A percentile compares a stretch with the other conserved stretches of the same genome.
These are phyloP conservation scores for Eucalyptus polybractea DNA, from an alignment of 345 rosid genomes.

Conservation along the genomic window DNA sequence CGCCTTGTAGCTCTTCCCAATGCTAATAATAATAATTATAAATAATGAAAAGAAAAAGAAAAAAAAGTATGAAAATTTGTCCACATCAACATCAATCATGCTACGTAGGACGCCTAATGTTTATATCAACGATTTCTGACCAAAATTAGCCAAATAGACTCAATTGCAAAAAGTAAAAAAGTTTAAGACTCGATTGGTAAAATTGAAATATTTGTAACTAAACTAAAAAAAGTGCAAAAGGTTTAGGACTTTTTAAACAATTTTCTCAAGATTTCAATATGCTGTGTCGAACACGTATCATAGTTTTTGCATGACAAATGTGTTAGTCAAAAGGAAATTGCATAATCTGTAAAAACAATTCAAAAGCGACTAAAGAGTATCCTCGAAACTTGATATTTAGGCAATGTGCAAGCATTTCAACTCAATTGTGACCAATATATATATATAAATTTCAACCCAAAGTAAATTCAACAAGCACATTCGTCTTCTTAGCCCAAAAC, in stretches of 20 bases:
- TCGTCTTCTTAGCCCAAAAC: neutral
- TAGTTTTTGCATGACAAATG: neutral
- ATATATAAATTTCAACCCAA: neutral
- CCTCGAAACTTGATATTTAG: neutral
- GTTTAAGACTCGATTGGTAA: no score
- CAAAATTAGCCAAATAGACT: neutral
- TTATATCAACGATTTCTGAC: rapidly evolving
- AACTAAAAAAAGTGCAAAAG: no score
- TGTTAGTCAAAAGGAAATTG: neutral
- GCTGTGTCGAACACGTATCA: neutral
- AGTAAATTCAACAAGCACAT: neutral
- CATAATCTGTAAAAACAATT: neutral
- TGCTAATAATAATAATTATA: no score
- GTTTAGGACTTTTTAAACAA: no score
- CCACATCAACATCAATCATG: rapidly evolving
- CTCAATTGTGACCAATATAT: no score
- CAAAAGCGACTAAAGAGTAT: neutral
- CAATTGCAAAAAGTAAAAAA: no score
- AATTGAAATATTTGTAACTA: no score
- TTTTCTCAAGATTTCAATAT: no score
- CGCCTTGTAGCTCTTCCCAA: no score
- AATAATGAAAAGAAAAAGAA: no score
- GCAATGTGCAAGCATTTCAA: neutral
- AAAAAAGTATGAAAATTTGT: no score
- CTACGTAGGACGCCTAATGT: rapidly evolving